Percentiles rank a stretch among this genome's conserved stretches.
Evolutionary conservation across 495 filamentous ascomycete genomes (phyloP).

Genomic region (Viridothelium virens): DNA sequence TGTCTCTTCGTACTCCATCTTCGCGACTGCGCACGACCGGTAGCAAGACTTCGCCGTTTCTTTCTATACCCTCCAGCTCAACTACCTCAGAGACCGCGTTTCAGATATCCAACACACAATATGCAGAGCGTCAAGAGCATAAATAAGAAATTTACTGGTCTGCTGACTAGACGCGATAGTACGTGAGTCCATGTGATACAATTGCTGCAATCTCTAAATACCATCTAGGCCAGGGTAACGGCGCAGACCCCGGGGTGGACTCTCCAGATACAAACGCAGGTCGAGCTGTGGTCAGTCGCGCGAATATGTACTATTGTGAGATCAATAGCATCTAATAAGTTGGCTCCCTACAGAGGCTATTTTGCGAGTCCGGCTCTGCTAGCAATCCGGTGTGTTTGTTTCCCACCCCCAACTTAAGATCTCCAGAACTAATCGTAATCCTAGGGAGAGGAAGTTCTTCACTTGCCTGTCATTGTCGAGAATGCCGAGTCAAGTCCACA

Average conservation of each 20-base stretch:
- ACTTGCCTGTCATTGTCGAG: slow-evolving; percentile 92
- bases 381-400: slow-evolving; percentile 49
- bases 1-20: not conserved
- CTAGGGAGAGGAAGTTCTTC: slow-evolving; percentile 79
- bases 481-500: slow-evolving; percentile 81
- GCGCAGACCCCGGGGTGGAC: slow-evolving; percentile 26
- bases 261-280: slow-evolving; percentile 52
- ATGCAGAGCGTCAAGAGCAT: slow-evolving; percentile 11
- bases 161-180: not conserved
- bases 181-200: not conserved
- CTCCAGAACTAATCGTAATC: slow-evolving; percentile 3
- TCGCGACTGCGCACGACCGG: not conserved
- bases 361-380: slow-evolving; percentile 70
- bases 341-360: slow-evolving; percentile 45
- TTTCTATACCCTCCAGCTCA: not conserved
- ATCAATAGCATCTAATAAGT: slow-evolving; percentile 17
- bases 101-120: not conserved
- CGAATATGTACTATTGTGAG: slow-evolving; percentile 22
- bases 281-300: slow-evolving; percentile 47
- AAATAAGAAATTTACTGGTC: not conserved
- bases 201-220: not conserved
- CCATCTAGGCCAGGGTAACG: not conserved
- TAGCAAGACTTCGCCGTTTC: not conserved
- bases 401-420: not conserved
- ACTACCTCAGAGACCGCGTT: not conserved